Evolutionary conservation across 208 protist species (phyloP).

Genomic region (Trichomonas tenax): DNA sequence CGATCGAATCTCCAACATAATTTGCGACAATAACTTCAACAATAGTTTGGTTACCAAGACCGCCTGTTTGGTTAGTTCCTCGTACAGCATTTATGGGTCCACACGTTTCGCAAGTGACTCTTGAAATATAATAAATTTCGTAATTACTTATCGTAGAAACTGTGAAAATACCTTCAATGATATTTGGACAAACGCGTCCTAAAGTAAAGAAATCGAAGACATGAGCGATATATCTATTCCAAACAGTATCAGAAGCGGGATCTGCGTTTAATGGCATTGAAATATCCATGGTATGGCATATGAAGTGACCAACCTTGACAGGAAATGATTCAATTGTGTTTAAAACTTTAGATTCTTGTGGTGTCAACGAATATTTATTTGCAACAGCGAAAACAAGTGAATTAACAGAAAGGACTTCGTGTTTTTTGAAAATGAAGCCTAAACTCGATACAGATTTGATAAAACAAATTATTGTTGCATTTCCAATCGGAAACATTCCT

Average conservation of each 20-base stretch:
- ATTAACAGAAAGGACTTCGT: not conserved
- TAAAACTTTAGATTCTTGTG: not conserved
- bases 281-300: not conserved
- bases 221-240: not conserved
- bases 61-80: not conserved
- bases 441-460: not conserved
- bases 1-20: not conserved
- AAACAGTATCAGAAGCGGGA: not conserved
- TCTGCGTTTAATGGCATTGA: not conserved
- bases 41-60: not conserved
- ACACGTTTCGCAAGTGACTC: not conserved
- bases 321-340: not conserved
- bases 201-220: not conserved
- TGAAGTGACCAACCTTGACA: not conserved
- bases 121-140: not conserved
- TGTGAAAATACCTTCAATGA: not conserved
- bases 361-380: not conserved
- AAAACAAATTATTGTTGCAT: not conserved
- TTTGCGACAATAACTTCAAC: not conserved
- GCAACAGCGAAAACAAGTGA: not conserved
- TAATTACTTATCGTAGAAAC: not conserved
- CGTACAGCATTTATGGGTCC: not conserved
- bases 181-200: not conserved
- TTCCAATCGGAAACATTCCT: not conserved
- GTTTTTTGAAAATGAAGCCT: not conserved